phyloP scores from a whole-genome alignment of 2,329 filamentous ascomycete species.

The Penicillium hordei region DNA sequence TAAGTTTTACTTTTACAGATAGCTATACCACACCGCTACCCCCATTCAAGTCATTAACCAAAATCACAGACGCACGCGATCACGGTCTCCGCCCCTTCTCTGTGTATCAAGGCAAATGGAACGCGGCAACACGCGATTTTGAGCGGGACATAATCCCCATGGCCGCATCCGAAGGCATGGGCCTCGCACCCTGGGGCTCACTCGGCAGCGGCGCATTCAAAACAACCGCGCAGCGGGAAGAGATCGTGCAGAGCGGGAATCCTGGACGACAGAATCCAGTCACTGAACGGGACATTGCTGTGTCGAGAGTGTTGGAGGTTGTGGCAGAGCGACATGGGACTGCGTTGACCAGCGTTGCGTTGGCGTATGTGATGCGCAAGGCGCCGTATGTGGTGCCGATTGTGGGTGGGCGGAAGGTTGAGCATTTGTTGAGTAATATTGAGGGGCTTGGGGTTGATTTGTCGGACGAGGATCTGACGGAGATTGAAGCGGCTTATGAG shows the following conservation, averaged over 20 bases:
- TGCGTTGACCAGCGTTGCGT: conserved; percentile 34
- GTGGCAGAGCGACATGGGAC: conserved; percentile 18
- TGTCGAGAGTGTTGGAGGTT: conserved; percentile 24
- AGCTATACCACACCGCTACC: too few relatives aligned
- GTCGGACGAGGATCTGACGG: conserved; percentile 54
- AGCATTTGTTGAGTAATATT: conserved; percentile 57
- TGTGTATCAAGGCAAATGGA: conserved; percentile 68
- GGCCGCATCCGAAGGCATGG: conserved; percentile 62
- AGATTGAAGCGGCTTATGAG: conserved; percentile 53
- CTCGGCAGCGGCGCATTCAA: conserved; percentile 55
- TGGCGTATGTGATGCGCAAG: conserved; percentile 57
- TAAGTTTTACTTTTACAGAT: conserved; percentile 18
- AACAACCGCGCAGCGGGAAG: conserved; percentile 33
- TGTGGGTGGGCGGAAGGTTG: conserved; percentile 53
- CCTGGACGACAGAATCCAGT: conserved; percentile 24
- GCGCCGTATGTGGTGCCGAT: conserved; percentile 56
- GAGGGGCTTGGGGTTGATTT: conserved; percentile 54
- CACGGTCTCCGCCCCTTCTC: conserved; percentile 70
- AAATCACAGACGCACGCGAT: conserved; percentile 57
- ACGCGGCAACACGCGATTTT: conserved; percentile 61
- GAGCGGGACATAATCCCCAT: conserved; percentile 70
- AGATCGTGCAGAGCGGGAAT: conserved; percentile 32
- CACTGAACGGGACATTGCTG: conserved; percentile 14
- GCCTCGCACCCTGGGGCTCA: conserved; percentile 55
- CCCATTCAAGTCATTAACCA: too few relatives aligned